Evolutionary conservation across 768 basidiomycete genomes (phyloP).

Genomic region (Trametes maxima): DNA sequence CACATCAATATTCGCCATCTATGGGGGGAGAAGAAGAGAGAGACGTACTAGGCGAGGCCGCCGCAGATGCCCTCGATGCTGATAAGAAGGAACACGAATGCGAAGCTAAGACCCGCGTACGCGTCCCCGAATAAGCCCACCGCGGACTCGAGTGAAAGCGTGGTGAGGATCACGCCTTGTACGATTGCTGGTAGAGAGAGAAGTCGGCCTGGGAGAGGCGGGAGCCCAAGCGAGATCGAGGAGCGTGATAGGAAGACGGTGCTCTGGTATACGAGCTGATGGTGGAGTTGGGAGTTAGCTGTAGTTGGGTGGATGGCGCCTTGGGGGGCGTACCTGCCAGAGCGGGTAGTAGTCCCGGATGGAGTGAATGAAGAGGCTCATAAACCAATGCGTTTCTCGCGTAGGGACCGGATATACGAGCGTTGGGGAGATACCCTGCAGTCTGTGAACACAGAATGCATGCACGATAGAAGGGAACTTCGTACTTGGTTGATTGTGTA

Average conservation of each 20-base stretch:
- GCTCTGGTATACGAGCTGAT: constrained; percentile 80
- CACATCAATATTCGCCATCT: background rate
- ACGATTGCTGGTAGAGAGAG: constrained; percentile 77
- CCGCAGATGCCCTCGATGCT: constrained; percentile 91
- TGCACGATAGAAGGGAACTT: background rate
- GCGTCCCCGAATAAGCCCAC: constrained; percentile 61
- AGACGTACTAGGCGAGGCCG: constrained; percentile 83
- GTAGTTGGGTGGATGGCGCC: too few species aligned
- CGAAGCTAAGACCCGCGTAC: constrained; percentile 49
- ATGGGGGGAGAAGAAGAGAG: constrained; percentile 17
- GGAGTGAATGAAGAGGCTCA: constrained; percentile 79
- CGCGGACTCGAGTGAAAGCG: constrained; percentile 67
- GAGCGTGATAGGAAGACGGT: constrained; percentile 95
- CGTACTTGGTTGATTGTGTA: constrained; percentile 87
- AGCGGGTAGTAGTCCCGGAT: constrained; percentile 93
- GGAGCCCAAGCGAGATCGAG: constrained; percentile 82
- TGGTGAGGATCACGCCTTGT: constrained; percentile 67
- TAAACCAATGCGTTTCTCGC: constrained; percentile 54
- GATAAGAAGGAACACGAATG: constrained; percentile 74
- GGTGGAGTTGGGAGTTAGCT: background rate
- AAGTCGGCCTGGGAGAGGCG: constrained; percentile 68
- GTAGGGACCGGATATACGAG: constrained; percentile 85
- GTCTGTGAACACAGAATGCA: background rate
- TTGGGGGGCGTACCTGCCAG: constrained; percentile 70
- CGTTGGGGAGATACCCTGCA: constrained; percentile 85